Evolutionary conservation across 208 protist genomes (phyloP).

Genomic region (Trypanosomatidae sp.): DNA sequence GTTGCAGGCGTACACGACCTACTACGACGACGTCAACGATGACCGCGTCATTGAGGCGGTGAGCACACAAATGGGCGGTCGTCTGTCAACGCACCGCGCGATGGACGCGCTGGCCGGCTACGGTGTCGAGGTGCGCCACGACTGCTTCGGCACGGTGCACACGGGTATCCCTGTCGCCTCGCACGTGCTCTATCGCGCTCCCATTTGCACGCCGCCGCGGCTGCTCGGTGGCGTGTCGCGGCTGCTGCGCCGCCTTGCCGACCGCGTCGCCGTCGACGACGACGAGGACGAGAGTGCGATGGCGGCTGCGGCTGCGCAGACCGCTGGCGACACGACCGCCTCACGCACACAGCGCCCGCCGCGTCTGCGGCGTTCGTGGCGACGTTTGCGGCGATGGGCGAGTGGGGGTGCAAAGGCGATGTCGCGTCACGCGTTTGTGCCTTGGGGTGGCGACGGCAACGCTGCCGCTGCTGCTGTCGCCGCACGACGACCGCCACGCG

Average conservation of each 20-base stretch:
- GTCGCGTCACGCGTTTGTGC: no score
- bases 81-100: slow-evolving; percentile 16
- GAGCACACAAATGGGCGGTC: slow-evolving; percentile 37
- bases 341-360: no score
- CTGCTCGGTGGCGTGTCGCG: slow-evolving; percentile 66
- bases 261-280: slow-evolving; percentile 46
- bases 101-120: no score
- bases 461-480: no score
- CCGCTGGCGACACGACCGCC: no score
- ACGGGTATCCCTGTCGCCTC: slow-evolving; percentile 32
- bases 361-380: no score
- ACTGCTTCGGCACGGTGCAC: slow-evolving; percentile 59
- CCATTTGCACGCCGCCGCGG: slow-evolving; percentile 73
- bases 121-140: slow-evolving; percentile 40
- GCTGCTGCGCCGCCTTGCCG: slow-evolving; percentile 66
- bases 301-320: no score
- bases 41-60: slow-evolving; percentile 69
- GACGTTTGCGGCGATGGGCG: no score
- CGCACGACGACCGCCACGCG: slow-evolving; percentile 27
- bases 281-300: no score
- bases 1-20: slow-evolving; percentile 29
- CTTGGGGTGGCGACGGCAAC: no score
- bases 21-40: slow-evolving; percentile 84
- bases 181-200: slow-evolving; percentile 38
- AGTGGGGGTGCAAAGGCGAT: no score